Base-by-base conservation (phyloP, 306 rosid genomes). In the Dalbergia cochinchinensis region DNA sequence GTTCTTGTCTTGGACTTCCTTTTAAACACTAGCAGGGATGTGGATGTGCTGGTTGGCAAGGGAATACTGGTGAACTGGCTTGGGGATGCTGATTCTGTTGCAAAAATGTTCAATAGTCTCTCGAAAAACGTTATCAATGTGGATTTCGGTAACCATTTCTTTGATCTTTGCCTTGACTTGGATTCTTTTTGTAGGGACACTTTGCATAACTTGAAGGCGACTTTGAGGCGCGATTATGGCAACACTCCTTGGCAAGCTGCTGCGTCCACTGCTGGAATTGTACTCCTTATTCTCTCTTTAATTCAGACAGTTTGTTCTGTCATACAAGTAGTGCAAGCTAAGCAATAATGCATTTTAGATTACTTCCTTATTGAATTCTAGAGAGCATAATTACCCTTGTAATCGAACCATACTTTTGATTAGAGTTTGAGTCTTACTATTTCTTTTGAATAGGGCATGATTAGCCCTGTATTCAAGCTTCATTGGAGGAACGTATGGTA, bases 231-330 rank as follows among this genome's bases (percentile, higher is more conserved):
- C 3, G 88, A 85, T 67, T 85, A 73, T 71, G 78, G 83, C 76
- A 73, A 20, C 6, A 81, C 18, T 61, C 74, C 88, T 50, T 77
- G 85, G 83, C 75, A 78, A 62, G 78, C 62, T 42, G 81, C 74
- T 67, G 83, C 78, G 50, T 59, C 89, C 7, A 13, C 68, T 53
- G 85, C 85, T 73, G 88, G 81, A 67, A 45, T 81, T 44, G 0
- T 67, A 5, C 44, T 85, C 10, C 81, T 85, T 35, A 0, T 78
- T 59, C 78, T 85, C 61, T 33, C 88, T 51, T 12, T 84, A 0
- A 5, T 79, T 70, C 83, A 86, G 34, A 9, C 89, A n/a, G 65
- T 79, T n/a, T 83, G 80, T 76, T 83, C 83, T 79, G 72, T 86
- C 53, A 42, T 85, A 57, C 83, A 73, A 51, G 69, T 77, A 8